A percentile compares a stretch with the other conserved stretches of the same genome.
These are phyloP conservation scores for Moesziomyces sp. DNA, from an alignment of 1,284 basidiomycete genomes.

Conservation along the genomic window DNA sequence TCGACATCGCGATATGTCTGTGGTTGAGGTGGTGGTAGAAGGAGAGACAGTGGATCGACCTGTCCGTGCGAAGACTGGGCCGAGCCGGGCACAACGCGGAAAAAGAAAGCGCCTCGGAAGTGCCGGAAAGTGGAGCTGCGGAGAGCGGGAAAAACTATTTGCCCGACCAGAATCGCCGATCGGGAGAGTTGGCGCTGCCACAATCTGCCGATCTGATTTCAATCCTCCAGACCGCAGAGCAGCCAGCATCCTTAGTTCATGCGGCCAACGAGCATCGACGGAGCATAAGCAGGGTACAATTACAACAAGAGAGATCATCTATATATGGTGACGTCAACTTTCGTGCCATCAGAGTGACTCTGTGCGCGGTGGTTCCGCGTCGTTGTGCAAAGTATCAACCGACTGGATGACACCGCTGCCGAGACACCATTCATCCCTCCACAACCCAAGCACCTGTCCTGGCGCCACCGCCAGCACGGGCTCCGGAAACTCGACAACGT, in stretches of 20 bases:
- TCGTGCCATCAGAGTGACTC: too few relatives aligned
- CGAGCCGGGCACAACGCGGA: too few relatives aligned
- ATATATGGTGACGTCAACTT: too few relatives aligned
- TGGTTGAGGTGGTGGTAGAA: slow-evolving; percentile 1
- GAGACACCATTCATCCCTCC: slow-evolving; percentile 80
- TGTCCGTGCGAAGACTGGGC: neutral
- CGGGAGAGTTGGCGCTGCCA: neutral
- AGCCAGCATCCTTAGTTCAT: too few relatives aligned
- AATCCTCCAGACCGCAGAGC: neutral
- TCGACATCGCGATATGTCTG: slow-evolving; percentile 1
- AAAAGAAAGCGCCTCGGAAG: slow-evolving; percentile 2
- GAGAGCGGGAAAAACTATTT: slow-evolving; percentile 7
- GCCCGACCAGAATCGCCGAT: neutral
- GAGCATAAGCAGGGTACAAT: too few relatives aligned
- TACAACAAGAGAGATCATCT: too few relatives aligned
- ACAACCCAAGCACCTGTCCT: slow-evolving; percentile 83
- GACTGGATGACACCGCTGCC: slow-evolving; percentile 79
- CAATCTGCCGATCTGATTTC: slow-evolving; percentile 1
- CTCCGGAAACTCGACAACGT: slow-evolving; percentile 71
- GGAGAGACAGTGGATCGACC: neutral
- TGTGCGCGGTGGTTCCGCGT: neutral
- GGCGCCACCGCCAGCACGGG: slow-evolving; percentile 79
- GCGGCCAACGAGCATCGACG: neutral
- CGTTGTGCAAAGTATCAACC: slow-evolving; percentile 45
- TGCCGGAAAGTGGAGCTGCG: slow-evolving; percentile 4